phyloP scores from a whole-genome alignment of 78 protist genomes.

The Carpediemonas membranifera region DNA sequence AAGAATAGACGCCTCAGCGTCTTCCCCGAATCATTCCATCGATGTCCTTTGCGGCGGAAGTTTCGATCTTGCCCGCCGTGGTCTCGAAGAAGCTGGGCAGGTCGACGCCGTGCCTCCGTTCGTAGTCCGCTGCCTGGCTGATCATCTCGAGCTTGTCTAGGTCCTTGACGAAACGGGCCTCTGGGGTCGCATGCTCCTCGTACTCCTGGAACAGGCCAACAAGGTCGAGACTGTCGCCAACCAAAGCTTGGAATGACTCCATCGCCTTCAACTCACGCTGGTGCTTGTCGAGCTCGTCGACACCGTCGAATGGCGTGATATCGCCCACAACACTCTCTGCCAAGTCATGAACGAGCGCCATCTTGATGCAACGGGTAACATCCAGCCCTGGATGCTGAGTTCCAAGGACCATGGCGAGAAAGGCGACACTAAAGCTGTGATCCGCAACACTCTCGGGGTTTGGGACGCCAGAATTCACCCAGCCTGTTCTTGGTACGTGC shows the following conservation, averaged over 20 bases:
- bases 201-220: not conserved
- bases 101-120: slow-evolving; percentile 10
- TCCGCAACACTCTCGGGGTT: slow-evolving; percentile 54
- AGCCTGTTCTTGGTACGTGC: slow-evolving; percentile 52
- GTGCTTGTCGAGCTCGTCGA: slow-evolving; percentile 42
- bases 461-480: slow-evolving; percentile 40
- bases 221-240: not conserved
- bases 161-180: not conserved
- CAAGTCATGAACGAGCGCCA: slow-evolving; percentile 57
- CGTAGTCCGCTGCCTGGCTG: slow-evolving; percentile 6
- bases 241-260: not conserved
- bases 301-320: slow-evolving; percentile 57
- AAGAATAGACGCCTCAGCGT: too few relatives aligned
- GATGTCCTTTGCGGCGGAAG: not conserved
- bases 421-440: slow-evolving; percentile 52
- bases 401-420: slow-evolving; percentile 36
- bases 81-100: not conserved
- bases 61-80: not conserved
- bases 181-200: not conserved
- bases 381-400: not conserved
- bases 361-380: slow-evolving; percentile 42
- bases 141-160: slow-evolving; percentile 7
- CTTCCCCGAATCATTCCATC: too few relatives aligned
- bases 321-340: slow-evolving; percentile 63
- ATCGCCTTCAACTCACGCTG: not conserved